Conservation (phyloP, 345 rosid species). For the Odontarrhena argentea region DNA sequence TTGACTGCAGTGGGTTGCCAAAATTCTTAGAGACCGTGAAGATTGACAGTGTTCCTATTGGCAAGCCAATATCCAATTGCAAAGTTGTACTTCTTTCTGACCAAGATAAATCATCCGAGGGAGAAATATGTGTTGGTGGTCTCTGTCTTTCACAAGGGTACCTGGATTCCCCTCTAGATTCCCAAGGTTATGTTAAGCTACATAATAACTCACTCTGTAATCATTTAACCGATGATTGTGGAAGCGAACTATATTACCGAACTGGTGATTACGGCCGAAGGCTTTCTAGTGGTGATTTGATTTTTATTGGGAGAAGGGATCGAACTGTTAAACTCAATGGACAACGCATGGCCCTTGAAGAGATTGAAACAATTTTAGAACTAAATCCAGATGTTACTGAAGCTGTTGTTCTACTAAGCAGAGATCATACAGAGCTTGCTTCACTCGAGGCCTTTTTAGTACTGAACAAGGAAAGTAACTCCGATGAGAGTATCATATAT, state of each 20-base stretch:
- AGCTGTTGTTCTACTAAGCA: constrained; percentile 61
- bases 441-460: constrained; percentile 62
- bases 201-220: constrained; percentile 47
- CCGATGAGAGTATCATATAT: constrained; percentile 43
- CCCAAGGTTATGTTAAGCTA: constrained; percentile 51
- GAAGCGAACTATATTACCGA: constrained; percentile 55
- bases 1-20: constrained; percentile 86
- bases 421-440: constrained; percentile 47
- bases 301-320: constrained; percentile 83
- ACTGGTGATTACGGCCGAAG: constrained; percentile 87
- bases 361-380: constrained; percentile 68
- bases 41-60: constrained; percentile 84
- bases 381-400: constrained; percentile 58
- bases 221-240: constrained; percentile 48
- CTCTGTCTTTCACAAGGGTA: constrained; percentile 68
- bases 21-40: constrained; percentile 59
- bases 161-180: constrained; percentile 44
- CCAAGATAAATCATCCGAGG: constrained; percentile 45
- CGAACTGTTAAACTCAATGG: constrained; percentile 80
- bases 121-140: constrained; percentile 84
- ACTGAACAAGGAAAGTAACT: constrained; percentile 47
- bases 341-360: constrained; percentile 79
- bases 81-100: constrained; percentile 60
- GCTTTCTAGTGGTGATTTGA: constrained; percentile 72
- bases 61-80: constrained; percentile 78